Evolutionary conservation across 352 stramenopile genomes (phyloP).

Genomic region (Phytophthora ramorum): DNA sequence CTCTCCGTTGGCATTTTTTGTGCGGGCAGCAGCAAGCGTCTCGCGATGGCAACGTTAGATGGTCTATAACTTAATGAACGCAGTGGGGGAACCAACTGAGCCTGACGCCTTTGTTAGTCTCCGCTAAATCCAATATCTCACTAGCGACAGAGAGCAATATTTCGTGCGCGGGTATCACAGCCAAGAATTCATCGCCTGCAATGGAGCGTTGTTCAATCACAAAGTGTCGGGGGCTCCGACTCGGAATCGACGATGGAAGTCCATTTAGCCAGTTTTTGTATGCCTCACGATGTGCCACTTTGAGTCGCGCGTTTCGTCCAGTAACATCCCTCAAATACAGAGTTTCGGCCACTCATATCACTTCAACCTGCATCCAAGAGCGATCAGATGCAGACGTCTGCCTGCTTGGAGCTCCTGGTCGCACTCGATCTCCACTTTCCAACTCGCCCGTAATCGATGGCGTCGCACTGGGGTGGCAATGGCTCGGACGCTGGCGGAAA

Average conservation of each 20-base stretch:
- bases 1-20: slow-evolving; percentile 17
- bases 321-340: neutral
- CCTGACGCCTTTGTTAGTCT: neutral
- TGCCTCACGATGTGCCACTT: slow-evolving; percentile 7
- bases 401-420: slow-evolving; percentile 15
- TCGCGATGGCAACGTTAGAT: slow-evolving; percentile 7
- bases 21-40: neutral
- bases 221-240: neutral
- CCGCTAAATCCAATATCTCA: too few species aligned
- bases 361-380: slow-evolving; percentile 20
- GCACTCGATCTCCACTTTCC: slow-evolving; percentile 2
- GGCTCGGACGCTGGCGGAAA: neutral
- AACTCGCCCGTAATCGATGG: slow-evolving; percentile 9
- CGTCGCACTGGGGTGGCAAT: slow-evolving; percentile 8
- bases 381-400: slow-evolving; percentile 34
- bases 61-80: slow-evolving; percentile 37
- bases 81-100: neutral
- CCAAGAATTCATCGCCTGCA: neutral
- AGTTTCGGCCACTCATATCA: slow-evolving; percentile 20
- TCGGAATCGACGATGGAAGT: neutral
- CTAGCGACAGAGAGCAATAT: too few species aligned
- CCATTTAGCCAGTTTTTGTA: slow-evolving; percentile 2
- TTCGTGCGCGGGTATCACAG: neutral
- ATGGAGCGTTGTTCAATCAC: neutral
- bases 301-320: slow-evolving; percentile 12